phyloP scores from a whole-genome alignment of 371 early-diverging fungal genomes.

The Catenaria anguillulae region DNA sequence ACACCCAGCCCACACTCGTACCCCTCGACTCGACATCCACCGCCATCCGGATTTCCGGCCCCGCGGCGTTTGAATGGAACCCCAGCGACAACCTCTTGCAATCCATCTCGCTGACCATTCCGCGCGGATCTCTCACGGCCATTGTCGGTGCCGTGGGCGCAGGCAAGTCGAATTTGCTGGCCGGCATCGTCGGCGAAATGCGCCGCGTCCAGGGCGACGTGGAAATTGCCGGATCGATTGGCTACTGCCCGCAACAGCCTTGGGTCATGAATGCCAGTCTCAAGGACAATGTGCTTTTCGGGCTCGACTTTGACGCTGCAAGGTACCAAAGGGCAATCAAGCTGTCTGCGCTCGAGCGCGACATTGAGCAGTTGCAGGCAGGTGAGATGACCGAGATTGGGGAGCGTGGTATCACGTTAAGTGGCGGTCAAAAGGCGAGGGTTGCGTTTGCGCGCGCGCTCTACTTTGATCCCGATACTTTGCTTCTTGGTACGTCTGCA shows the following conservation, averaged over 20 bases:
- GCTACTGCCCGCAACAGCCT: no score
- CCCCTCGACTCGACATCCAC: neutral
- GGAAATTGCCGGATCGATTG: slow-evolving; percentile 52
- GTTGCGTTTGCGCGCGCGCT: slow-evolving; percentile 59
- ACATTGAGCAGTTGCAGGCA: slow-evolving; percentile 56
- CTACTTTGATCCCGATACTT: slow-evolving; percentile 39
- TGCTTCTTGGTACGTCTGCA: no score
- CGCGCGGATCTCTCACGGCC: slow-evolving; percentile 46
- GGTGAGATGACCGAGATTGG: slow-evolving; percentile 92
- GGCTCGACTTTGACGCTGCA: slow-evolving; percentile 51
- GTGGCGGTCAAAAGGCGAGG: slow-evolving; percentile 71
- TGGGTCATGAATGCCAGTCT: slow-evolving; percentile 81
- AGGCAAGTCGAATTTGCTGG: slow-evolving; percentile 70
- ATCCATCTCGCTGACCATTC: slow-evolving; percentile 44
- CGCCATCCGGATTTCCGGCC: neutral
- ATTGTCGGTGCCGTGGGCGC: no score
- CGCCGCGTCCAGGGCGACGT: slow-evolving; percentile 29
- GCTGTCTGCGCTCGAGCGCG: slow-evolving; percentile 47
- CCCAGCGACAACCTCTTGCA: slow-evolving; percentile 28
- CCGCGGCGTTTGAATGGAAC: neutral
- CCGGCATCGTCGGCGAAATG: slow-evolving; percentile 76
- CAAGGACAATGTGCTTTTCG: slow-evolving; percentile 85
- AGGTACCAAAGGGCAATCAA: slow-evolving; percentile 51
- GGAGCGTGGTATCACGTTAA: slow-evolving; percentile 78
- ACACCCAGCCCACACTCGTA: slow-evolving; percentile 13